A percentile compares a stretch with the other conserved stretches of the same genome.
Evolutionary conservation across 1,284 basidiomycete species (phyloP).

Genomic region (Fomitopsis pinicola): DNA sequence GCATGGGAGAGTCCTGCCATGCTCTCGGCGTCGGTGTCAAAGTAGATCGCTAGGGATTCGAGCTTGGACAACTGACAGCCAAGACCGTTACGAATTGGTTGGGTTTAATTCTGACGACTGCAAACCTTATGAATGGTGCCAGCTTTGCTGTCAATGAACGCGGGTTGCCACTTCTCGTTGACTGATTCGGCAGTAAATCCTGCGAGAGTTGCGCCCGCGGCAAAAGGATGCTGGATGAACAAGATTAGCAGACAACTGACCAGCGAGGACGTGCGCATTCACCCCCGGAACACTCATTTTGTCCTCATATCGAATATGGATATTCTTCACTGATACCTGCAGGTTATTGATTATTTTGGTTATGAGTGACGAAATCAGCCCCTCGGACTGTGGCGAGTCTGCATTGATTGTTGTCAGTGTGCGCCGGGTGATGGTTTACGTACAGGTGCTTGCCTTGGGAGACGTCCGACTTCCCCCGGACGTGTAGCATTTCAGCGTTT

Average conservation of each 20-base stretch:
- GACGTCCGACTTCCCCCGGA: slow-evolving; percentile 57
- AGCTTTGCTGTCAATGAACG: slow-evolving; percentile 90
- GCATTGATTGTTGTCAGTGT: slow-evolving; percentile 29
- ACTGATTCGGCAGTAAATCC: slow-evolving; percentile 95
- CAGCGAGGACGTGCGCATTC: slow-evolving; percentile 21
- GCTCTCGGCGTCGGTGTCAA: slow-evolving; percentile 89
- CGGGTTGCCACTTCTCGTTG: slow-evolving; percentile 87
- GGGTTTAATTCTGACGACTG: not conserved
- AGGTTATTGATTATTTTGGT: slow-evolving; percentile 96
- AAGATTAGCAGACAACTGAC: not conserved
- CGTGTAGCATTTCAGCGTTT: slow-evolving; percentile 85
- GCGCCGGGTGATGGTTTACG: not conserved
- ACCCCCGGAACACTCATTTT: slow-evolving; percentile 90
- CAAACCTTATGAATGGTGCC: slow-evolving; percentile 88
- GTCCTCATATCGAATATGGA: slow-evolving; percentile 97
- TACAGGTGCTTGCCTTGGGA: slow-evolving; percentile 36
- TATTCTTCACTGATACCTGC: slow-evolving; percentile 93
- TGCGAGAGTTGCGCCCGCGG: slow-evolving; percentile 89
- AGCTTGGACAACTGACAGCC: slow-evolving; percentile 75
- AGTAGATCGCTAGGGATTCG: slow-evolving; percentile 89
- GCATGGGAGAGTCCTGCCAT: slow-evolving; percentile 68
- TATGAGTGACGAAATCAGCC: slow-evolving; percentile 80
- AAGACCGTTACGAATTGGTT: not conserved
- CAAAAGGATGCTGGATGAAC: slow-evolving; percentile 80
- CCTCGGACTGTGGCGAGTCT: slow-evolving; percentile 74